Evolutionary conservation across 495 filamentous ascomycete species (phyloP).

Genomic region (Xeromyces bisporus): DNA sequence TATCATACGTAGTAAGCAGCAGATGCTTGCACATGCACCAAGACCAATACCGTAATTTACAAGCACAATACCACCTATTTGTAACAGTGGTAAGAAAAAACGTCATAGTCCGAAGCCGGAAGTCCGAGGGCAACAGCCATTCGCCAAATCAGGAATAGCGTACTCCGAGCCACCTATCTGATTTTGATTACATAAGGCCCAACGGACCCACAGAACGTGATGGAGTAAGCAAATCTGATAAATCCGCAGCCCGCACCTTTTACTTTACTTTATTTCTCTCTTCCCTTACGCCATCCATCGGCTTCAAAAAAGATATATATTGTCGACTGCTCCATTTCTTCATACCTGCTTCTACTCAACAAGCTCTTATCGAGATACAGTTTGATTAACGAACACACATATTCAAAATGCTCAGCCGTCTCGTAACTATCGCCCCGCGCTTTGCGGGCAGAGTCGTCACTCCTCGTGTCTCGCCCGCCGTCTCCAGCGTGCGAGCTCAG

Average conservation of each 20-base stretch:
- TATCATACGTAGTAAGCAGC: too few species aligned
- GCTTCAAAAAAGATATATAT: too few species aligned
- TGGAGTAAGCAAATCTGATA: background rate
- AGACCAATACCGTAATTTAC: too few species aligned
- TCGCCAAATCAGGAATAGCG: background rate
- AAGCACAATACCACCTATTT: too few species aligned
- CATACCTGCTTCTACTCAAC: too few species aligned
- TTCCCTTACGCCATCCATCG: conserved; percentile 1
- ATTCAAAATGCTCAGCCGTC: conserved; percentile 35
- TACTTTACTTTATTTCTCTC: too few species aligned
- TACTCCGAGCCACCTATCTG: background rate
- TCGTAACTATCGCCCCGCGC: conserved; percentile 32
- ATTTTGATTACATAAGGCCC: background rate
- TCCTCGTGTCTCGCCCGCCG: conserved; percentile 26
- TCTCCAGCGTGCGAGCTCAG: conserved; percentile 17
- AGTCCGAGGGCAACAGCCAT: background rate
- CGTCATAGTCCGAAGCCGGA: background rate
- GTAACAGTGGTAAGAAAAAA: too few species aligned
- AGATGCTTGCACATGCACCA: too few species aligned
- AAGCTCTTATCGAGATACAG: too few species aligned
- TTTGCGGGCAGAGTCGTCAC: conserved; percentile 26
- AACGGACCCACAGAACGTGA: background rate
- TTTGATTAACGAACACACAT: too few species aligned
- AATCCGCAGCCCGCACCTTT: background rate
- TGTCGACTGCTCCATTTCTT: too few species aligned